These are phyloP conservation scores for Pichia paraexigua DNA, from an alignment of 805 yeast genomes.

Conservation along the genomic window DNA sequence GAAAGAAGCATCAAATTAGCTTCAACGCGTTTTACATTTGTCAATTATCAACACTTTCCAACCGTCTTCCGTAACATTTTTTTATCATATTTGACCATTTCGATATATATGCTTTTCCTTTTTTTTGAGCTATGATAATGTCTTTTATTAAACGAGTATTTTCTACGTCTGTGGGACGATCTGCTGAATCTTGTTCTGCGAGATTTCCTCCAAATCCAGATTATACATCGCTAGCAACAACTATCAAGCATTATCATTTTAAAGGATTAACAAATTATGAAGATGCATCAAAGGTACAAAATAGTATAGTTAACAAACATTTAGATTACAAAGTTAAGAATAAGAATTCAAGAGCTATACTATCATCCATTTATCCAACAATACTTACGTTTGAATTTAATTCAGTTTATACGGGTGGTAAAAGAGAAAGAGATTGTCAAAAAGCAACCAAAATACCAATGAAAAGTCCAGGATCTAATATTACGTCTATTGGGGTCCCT, in stretches of 20 bases:
- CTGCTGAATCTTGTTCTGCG: neutral
- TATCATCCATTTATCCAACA: conserved; percentile 47
- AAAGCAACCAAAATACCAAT: conserved; percentile 8
- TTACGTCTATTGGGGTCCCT: conserved; percentile 31
- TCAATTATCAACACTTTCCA: neutral
- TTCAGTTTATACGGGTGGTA: conserved; percentile 88
- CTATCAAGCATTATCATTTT: conserved; percentile 39
- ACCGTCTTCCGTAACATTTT: neutral
- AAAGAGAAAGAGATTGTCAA: conserved; percentile 46
- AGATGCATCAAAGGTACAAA: conserved; percentile 50
- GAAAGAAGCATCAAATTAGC: neutral
- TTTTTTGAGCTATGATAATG: neutral
- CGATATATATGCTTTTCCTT: neutral
- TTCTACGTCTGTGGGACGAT: neutral
- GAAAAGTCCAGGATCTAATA: neutral
- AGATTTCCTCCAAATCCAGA: conserved; percentile 8
- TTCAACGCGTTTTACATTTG: neutral
- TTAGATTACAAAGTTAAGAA: conserved; percentile 28
- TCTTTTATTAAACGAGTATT: neutral
- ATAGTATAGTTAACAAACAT: conserved; percentile 45
- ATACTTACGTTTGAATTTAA: conserved; percentile 77
- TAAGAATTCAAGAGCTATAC: conserved; percentile 14
- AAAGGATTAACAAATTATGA: conserved; percentile 31
- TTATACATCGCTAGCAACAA: conserved; percentile 21
- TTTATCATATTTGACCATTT: neutral